These are phyloP conservation scores for Ziziphus jujuba DNA, from an alignment of 306 rosid species.

Conservation along the genomic window DNA sequence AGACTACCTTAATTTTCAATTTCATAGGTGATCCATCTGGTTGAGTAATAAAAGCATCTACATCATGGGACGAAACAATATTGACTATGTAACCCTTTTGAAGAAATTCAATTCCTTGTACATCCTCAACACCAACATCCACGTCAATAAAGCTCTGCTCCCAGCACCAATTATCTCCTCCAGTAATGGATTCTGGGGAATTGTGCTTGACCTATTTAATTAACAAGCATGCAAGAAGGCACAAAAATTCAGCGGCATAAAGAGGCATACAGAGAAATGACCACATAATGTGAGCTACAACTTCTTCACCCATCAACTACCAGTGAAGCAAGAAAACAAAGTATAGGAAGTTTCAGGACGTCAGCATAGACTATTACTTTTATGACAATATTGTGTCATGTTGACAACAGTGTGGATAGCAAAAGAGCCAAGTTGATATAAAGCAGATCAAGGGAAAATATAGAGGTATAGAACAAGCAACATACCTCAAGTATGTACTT, in stretches of 20 bases:
- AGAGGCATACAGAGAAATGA: constrained; percentile 11
- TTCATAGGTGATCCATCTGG: constrained; percentile 59
- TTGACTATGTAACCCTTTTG: constrained; percentile 90
- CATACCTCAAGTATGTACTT: constrained; percentile 85
- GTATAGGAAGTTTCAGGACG: too few relatives aligned
- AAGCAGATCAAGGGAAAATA: constrained; percentile 8
- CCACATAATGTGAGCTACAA: too few relatives aligned
- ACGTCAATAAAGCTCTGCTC: constrained; percentile 65
- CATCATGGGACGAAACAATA: constrained; percentile 80
- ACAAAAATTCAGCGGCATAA: constrained; percentile 20
- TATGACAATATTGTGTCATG: neutral
- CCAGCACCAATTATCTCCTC: constrained; percentile 97
- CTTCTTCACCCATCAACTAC: too few relatives aligned
- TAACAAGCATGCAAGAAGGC: constrained; percentile 6
- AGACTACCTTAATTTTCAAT: constrained; percentile 68
- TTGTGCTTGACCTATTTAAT: constrained; percentile 64
- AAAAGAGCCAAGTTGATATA: neutral
- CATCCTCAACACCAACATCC: constrained; percentile 74
- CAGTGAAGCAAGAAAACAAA: too few relatives aligned
- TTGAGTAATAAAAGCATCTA: constrained; percentile 72
- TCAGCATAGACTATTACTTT: too few relatives aligned
- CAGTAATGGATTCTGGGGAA: constrained; percentile 39
- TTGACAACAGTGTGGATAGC: constrained; percentile 17
- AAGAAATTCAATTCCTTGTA: constrained; percentile 66
- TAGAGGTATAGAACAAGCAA: constrained; percentile 13